Evolutionary conservation across 192 early-diverging fungal species (phyloP).

Genomic region (Podila epigama): DNA sequence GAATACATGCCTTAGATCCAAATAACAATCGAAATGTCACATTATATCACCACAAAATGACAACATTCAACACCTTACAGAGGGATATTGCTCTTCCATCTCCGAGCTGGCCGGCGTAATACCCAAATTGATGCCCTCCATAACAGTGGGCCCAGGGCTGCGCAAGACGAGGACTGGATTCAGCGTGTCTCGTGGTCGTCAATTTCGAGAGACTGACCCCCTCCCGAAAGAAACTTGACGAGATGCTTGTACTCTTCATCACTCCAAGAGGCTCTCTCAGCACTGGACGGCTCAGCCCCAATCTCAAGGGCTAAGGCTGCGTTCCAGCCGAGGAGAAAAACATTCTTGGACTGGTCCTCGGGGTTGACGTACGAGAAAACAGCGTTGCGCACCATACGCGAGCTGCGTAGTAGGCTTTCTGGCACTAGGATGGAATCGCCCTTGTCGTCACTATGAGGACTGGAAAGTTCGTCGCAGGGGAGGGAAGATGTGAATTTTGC

Average conservation of each 20-base stretch:
- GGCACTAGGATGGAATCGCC: conserved; percentile 15
- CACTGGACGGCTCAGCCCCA: conserved; percentile 27
- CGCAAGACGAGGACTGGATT: conserved; percentile 46
- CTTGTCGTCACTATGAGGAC: conserved; percentile 20
- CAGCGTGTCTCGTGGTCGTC: conserved; percentile 50
- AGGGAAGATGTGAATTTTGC: conserved; percentile 44
- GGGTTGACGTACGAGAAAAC: conserved; percentile 55
- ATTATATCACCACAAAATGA: neutral
- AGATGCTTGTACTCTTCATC: conserved; percentile 40
- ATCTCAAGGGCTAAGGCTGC: conserved; percentile 15
- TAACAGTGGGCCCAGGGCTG: conserved; percentile 74
- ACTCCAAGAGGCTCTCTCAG: conserved; percentile 35
- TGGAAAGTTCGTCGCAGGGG: conserved; percentile 43
- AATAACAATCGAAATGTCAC: neutral
- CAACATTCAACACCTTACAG: conserved; percentile 55
- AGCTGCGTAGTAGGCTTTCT: conserved; percentile 25
- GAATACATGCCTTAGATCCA: neutral
- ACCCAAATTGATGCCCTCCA: conserved; percentile 77
- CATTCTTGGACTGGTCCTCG: conserved; percentile 44
- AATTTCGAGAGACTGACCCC: conserved; percentile 30
- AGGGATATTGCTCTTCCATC: conserved; percentile 88
- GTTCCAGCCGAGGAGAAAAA: conserved; percentile 33
- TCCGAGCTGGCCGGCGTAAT: conserved; percentile 80
- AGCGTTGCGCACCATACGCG: conserved; percentile 51
- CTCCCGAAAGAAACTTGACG: conserved; percentile 26